Percentiles rank a stretch among this genome's conserved stretches.
Conservation (phyloP, 2,329 filamentous ascomycete species). For the Fusarium albosuccineum region DNA sequence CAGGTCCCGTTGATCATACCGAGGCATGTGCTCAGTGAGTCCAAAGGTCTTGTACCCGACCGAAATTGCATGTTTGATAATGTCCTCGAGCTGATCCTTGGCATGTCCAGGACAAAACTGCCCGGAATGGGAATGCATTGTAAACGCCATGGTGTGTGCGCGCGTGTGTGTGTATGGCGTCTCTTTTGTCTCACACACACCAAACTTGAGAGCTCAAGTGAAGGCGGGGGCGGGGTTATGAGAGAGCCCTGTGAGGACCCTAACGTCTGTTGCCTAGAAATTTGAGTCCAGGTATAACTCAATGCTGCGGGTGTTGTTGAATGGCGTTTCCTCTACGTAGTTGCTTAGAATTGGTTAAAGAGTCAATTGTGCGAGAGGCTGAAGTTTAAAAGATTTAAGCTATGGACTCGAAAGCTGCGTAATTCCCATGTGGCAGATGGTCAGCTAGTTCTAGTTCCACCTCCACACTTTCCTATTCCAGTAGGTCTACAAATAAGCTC, state of each 20-base stretch:
- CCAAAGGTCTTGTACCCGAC: slow-evolving; percentile 86
- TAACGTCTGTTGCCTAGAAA: neutral
- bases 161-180: too few species aligned
- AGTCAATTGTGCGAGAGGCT: neutral
- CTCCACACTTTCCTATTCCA: slow-evolving; percentile 26
- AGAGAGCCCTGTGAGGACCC: neutral
- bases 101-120: slow-evolving; percentile 96
- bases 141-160: slow-evolving; percentile 81
- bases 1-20: slow-evolving; percentile 77
- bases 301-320: too few species aligned
- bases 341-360: too few species aligned
- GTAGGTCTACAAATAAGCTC: slow-evolving; percentile 8
- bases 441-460: neutral
- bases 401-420: slow-evolving; percentile 6
- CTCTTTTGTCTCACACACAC: too few species aligned
- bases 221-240: too few species aligned
- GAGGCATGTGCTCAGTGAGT: slow-evolving; percentile 95
- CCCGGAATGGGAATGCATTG: slow-evolving; percentile 97
- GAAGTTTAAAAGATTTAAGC: slow-evolving; percentile 8
- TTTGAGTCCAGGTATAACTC: too few species aligned
- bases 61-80: slow-evolving; percentile 82
- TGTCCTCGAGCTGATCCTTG: slow-evolving; percentile 83
- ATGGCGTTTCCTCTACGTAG: too few species aligned
- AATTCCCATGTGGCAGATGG: neutral
- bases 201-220: too few species aligned